Conservation (phyloP, 179 eudicot genomes). For the Nepenthes alata region DNA sequence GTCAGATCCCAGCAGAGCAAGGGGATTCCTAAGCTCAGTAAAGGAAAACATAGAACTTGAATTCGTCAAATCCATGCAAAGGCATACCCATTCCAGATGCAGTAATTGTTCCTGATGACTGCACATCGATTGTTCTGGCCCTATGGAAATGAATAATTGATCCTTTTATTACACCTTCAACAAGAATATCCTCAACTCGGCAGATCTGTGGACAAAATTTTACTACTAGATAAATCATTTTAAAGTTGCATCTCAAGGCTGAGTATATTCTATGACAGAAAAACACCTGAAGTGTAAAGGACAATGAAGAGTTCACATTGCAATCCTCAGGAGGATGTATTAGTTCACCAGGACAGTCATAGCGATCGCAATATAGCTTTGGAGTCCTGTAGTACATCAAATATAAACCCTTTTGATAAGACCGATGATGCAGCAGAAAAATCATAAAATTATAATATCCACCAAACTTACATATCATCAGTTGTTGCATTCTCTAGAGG, state of each 20-base stretch:
- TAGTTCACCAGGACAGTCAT: slow-evolving; percentile 72
- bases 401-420: slow-evolving; percentile 4
- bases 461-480: slow-evolving; percentile 39
- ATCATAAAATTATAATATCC: neutral
- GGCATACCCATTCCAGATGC: slow-evolving; percentile 80
- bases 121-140: slow-evolving; percentile 62
- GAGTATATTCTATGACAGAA: neutral
- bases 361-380: slow-evolving; percentile 58
- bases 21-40: neutral
- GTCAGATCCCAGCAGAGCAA: too few relatives aligned
- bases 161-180: slow-evolving; percentile 74
- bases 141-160: slow-evolving; percentile 86
- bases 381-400: slow-evolving; percentile 37
- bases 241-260: neutral
- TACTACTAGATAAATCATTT: slow-evolving; percentile 2
- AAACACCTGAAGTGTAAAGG: slow-evolving; percentile 86
- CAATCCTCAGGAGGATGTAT: slow-evolving; percentile 96
- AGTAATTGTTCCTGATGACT: slow-evolving; percentile 54
- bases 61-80: slow-evolving; percentile 2
- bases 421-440: neutral
- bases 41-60: neutral
- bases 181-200: slow-evolving; percentile 73
- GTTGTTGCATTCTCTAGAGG: slow-evolving; percentile 57
- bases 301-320: slow-evolving; percentile 76
- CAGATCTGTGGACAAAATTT: slow-evolving; percentile 47